Percentiles rank a stretch among this genome's conserved stretches.
Conservation (phyloP, 2,329 filamentous ascomycete species). For the Exophiala xenobiotica region DNA sequence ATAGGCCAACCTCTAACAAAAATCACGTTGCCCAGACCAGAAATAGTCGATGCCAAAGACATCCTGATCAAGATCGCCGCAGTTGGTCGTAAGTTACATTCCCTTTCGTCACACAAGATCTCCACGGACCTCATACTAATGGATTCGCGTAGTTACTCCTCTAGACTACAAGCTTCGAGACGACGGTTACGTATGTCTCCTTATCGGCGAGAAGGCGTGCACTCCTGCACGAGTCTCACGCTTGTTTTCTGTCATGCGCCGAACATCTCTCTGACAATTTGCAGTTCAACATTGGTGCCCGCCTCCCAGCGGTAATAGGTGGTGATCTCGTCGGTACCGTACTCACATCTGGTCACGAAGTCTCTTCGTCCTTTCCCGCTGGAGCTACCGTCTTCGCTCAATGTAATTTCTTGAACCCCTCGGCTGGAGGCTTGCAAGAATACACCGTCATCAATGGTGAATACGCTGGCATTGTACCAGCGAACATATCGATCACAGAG, state of each 20-base stretch:
- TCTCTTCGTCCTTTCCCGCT: constrained; percentile 24
- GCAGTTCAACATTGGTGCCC: constrained; percentile 33
- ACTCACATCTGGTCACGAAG: constrained; percentile 30
- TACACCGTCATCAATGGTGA: constrained; percentile 36
- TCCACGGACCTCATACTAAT: neutral
- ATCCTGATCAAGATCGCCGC: neutral
- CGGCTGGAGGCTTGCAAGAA: constrained; percentile 38
- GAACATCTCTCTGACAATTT: no score
- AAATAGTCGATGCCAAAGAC: neutral
- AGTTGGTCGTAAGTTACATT: neutral
- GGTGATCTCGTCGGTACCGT: constrained; percentile 38
- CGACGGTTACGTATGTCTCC: neutral
- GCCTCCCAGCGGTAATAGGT: constrained; percentile 34
- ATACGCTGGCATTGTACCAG: constrained; percentile 36
- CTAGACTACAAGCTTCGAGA: neutral
- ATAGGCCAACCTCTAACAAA: neutral
- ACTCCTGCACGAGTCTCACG: no score
- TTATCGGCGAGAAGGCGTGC: no score
- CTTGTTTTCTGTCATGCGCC: no score
- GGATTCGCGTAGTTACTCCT: neutral
- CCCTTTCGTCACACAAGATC: neutral
- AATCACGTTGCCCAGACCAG: neutral
- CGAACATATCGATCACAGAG: constrained; percentile 36
- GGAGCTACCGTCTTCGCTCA: constrained; percentile 37
- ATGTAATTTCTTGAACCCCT: constrained; percentile 12